A percentile compares a stretch with the other conserved stretches of the same genome.
These are phyloP conservation scores for Brettanomyces custersianus DNA, from an alignment of 805 yeast species.

Conservation along the genomic window DNA sequence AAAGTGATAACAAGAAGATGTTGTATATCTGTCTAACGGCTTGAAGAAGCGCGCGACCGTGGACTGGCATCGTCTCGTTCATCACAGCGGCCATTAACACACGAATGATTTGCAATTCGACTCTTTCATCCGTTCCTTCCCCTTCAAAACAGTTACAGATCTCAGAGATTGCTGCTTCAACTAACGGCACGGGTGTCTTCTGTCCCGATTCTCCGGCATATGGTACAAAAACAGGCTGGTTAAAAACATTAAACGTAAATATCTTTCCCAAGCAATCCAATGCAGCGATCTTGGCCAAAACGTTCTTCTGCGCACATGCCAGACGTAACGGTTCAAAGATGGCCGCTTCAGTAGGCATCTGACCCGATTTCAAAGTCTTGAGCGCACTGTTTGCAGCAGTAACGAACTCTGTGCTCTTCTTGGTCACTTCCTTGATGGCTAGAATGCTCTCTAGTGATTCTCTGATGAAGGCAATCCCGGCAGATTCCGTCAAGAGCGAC, in stretches of 20 bases:
- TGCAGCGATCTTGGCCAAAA: conserved; percentile 61
- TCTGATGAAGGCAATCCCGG: conserved; percentile 25
- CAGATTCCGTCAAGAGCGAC: conserved; percentile 16
- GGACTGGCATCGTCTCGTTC: conserved; percentile 73
- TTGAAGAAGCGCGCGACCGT: conserved; percentile 79
- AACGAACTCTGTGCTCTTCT: conserved; percentile 36
- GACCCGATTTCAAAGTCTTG: conserved; percentile 30
- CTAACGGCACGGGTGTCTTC: conserved; percentile 31
- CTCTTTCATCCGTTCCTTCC: conserved; percentile 81
- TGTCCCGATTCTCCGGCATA: conserved; percentile 15
- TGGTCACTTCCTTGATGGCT: conserved; percentile 25
- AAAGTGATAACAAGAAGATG: conserved; percentile 76
- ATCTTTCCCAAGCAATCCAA: conserved; percentile 82
- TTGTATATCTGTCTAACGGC: conserved; percentile 93
- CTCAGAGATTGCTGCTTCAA: conserved; percentile 78
- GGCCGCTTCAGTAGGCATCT: conserved; percentile 35
- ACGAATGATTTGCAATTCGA: conserved; percentile 88
- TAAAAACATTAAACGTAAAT: conserved; percentile 78
- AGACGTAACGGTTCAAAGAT: conserved; percentile 73
- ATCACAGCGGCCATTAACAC: conserved; percentile 85
- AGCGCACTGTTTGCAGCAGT: conserved; percentile 31
- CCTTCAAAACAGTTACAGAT: conserved; percentile 82
- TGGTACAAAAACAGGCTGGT: conserved; percentile 42
- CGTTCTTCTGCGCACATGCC: conserved; percentile 56
- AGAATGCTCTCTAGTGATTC: conserved; percentile 23